Evolutionary conservation across 2,329 filamentous ascomycete species (phyloP).

Genomic region (Trichoderma citrinoviride): DNA sequence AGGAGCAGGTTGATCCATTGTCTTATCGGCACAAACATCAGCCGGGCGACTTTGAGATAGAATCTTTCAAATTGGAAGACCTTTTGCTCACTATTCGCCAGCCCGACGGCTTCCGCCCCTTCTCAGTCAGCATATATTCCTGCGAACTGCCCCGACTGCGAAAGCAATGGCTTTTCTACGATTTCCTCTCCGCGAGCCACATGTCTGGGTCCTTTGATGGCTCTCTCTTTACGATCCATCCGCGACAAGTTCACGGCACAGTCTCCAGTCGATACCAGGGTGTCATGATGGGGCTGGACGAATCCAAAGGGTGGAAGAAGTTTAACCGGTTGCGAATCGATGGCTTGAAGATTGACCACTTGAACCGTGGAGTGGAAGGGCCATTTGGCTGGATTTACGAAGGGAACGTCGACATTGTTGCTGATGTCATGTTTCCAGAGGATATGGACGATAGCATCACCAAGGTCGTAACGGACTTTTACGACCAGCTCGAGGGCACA

Average conservation of each 20-base stretch:
- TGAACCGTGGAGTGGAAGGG: conserved; percentile 88
- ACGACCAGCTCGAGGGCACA: conserved; percentile 90
- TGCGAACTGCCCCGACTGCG: conserved; percentile 89
- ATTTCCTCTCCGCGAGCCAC: conserved; percentile 90
- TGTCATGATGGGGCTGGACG: conserved; percentile 56
- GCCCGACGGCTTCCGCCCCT: conserved; percentile 86
- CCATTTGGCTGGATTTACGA: conserved; percentile 98
- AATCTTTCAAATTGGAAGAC: conserved; percentile 95
- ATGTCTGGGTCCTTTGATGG: conserved; percentile 96
- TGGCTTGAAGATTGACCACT: conserved; percentile 88
- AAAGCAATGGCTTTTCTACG: conserved; percentile 97
- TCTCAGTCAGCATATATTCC: conserved; percentile 91
- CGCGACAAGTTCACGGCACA: conserved; percentile 80
- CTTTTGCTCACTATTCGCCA: conserved; percentile 89
- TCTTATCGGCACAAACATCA: conserved; percentile 84
- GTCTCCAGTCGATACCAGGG: conserved; percentile 58
- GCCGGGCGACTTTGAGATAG: conserved; percentile 94
- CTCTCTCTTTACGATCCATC: conserved; percentile 95
- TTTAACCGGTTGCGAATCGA: conserved; percentile 91
- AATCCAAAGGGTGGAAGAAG: conserved; percentile 84
- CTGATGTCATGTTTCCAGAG: conserved; percentile 89
- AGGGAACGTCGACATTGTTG: conserved; percentile 93
- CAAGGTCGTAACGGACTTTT: conserved; percentile 96
- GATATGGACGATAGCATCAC: conserved; percentile 85
- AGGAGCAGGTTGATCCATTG: conserved; percentile 70